Base-by-base conservation (phyloP, 306 rosid genomes). In the Casuarina glauca region DNA sequence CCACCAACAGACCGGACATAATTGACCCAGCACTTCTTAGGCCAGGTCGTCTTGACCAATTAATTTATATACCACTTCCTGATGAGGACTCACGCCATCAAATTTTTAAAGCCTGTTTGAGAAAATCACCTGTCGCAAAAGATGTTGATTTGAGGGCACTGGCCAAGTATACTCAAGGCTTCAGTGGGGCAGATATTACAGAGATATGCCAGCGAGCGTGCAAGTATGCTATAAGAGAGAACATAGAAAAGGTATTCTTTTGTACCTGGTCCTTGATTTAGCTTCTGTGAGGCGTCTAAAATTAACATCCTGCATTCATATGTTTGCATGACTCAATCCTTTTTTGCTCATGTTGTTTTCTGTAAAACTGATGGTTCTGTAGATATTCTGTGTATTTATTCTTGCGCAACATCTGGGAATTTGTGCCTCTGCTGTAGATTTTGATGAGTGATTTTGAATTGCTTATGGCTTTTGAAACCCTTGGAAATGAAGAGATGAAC, bases 61-160 rank as follows among this genome's bases (percentile, higher is more conserved):
- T 87, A 85, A 85, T 87, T 82, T 87, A 87, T 69, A 87, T 87
- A 78, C 91, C 91, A 78, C 91, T 87, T 41, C 91, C 91, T 51
- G 88, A 87, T 49, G 88, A 87, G 75, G 91, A 82, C n/a, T 87
- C 91, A 26, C 88, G 88, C 43, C 63, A 70, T 53, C 81, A 83
- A 54, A 88, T 88, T 51, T 88, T 88, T 55, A 88, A 83, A 78
- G 75, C 91, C 32, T 88, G 91, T 87, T 73, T 85, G 89, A 85
- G 91, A 73, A 88, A 85, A 79, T 85, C 91, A 48, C 91, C 89
- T 39, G 2, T 88, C 49, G 79, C 91, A 0, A 88, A 85, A 76
- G 86, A 85, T 76, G 91, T 88, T 78, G 89, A 88, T 81, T 63
- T 88, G 76, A 76, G 82, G 73, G 89, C 87, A 54, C 75, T 88